Evolutionary conservation across 768 basidiomycete species (phyloP), one percentile per base, ranked within the genome.

Genomic region (Tylopilus balloui): DNA sequence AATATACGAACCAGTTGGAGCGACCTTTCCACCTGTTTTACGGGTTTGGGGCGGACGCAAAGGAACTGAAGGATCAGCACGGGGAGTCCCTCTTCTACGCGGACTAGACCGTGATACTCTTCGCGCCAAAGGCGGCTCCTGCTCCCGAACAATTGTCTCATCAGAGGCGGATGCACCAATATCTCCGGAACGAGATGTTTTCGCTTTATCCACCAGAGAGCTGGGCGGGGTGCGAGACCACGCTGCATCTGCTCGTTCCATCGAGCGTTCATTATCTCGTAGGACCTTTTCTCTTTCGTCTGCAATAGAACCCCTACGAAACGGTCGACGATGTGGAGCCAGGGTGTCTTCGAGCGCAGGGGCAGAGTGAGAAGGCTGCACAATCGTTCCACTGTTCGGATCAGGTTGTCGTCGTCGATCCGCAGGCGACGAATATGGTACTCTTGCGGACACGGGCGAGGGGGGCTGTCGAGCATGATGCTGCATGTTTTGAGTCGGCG

Each of bases 401-500:
- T 68, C 66, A 13, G 47, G 52, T 23, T 52, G 56, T 23, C 66
- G 65, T 44, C 61, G 66, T 45, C 57, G 43, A 66, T 69, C 53
- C 4, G 29, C 47, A 51, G 55, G 35, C n/a, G 57, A 60, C 32
- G 61, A 46, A 50, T 55, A 58, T 25, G 56, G 60, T 13, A 50
- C 29, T 42, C 65, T 66, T 10, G 62, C 47, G 9, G 65, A 69
- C n/a, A 65, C 59, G 20, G 69, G 65, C 29, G 69, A 67, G 44
- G 66, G 61, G 14, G 75, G 67, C 10, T 76, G 69, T 6, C 73
- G 68, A 23, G 67, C 58, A 36, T 67, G 65, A 38, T 71, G 63
- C 45, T 74, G 76, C 46, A 65, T 61, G 54, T 49, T 63, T 17
- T 69, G 69, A 29, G 78, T 71, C 21, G 78, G 75, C n/a, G 62